These are phyloP conservation scores for Vigna radiata DNA, from an alignment of 306 rosid genomes.

Conservation along the genomic window DNA sequence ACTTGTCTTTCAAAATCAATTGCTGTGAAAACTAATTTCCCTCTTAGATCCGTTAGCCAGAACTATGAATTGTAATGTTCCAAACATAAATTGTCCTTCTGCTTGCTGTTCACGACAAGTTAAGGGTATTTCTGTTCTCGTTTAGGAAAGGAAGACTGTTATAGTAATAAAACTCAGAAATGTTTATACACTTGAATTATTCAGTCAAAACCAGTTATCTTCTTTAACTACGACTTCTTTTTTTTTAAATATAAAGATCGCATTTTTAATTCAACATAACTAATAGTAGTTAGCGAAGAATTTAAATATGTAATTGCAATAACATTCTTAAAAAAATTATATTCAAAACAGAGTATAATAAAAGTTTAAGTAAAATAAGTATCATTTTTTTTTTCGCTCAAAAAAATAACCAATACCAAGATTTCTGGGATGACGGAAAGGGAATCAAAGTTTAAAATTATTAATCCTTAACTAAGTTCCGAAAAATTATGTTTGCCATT, in stretches of 20 bases:
- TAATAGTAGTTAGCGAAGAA: neutral
- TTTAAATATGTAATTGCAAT: neutral
- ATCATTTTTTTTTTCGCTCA: too few relatives aligned
- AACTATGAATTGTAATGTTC: neutral
- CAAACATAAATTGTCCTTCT: too few relatives aligned
- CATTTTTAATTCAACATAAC: neutral
- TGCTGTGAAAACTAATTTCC: neutral
- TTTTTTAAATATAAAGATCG: neutral
- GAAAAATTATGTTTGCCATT: neutral
- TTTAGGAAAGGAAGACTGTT: too few relatives aligned
- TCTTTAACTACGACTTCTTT: neutral
- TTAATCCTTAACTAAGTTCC: too few relatives aligned
- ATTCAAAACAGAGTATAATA: neutral
- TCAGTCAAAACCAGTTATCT: conserved; percentile 1
- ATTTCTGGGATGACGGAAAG: too few relatives aligned
- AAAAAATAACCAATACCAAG: neutral
- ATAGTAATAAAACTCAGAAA: neutral
- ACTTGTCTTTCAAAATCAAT: neutral
- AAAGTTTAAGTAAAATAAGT: neutral
- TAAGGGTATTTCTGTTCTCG: neutral
- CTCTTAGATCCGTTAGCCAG: neutral
- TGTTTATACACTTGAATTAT: neutral
- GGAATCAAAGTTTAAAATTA: too few relatives aligned
- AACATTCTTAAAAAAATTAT: neutral
- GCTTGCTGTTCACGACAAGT: neutral